phyloP scores from a whole-genome alignment of 805 yeast genomes.

The Kodamaea leandrae region DNA sequence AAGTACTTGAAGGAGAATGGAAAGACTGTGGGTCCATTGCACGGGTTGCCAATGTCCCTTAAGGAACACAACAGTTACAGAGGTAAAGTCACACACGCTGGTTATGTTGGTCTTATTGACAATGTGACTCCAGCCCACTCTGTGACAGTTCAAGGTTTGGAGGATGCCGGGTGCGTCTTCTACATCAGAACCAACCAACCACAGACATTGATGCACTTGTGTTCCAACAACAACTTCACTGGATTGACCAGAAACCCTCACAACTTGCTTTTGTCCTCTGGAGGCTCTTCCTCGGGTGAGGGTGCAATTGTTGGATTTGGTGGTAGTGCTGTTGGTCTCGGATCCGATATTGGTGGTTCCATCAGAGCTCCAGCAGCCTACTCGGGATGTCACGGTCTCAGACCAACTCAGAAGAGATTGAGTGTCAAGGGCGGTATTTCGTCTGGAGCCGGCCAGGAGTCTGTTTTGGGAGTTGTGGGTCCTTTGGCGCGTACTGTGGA shows the following conservation, averaged over 20 bases:
- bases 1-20: conserved; percentile 47
- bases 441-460: conserved; percentile 61
- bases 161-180: conserved; percentile 53
- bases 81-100: conserved; percentile 57
- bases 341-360: conserved; percentile 73
- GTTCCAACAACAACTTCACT: conserved; percentile 56
- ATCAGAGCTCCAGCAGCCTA: conserved; percentile 68
- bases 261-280: conserved; percentile 57
- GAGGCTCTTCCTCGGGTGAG: conserved; percentile 77
- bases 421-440: conserved; percentile 46
- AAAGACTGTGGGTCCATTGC: conserved; percentile 57
- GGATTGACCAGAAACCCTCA: conserved; percentile 60
- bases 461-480: conserved; percentile 64
- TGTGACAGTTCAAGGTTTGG: conserved; percentile 45
- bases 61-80: conserved; percentile 61
- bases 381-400: conserved; percentile 58
- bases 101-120: conserved; percentile 53
- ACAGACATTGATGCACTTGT: conserved; percentile 67
- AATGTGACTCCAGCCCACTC: conserved; percentile 48
- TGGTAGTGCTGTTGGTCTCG: conserved; percentile 62
- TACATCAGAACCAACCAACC: conserved; percentile 68
- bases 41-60: conserved; percentile 64
- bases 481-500: conserved; percentile 65
- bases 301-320: conserved; percentile 59
- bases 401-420: conserved; percentile 59